Base-by-base conservation (phyloP, 768 basidiomycete species). In the Clitopilus hobsonii region DNA sequence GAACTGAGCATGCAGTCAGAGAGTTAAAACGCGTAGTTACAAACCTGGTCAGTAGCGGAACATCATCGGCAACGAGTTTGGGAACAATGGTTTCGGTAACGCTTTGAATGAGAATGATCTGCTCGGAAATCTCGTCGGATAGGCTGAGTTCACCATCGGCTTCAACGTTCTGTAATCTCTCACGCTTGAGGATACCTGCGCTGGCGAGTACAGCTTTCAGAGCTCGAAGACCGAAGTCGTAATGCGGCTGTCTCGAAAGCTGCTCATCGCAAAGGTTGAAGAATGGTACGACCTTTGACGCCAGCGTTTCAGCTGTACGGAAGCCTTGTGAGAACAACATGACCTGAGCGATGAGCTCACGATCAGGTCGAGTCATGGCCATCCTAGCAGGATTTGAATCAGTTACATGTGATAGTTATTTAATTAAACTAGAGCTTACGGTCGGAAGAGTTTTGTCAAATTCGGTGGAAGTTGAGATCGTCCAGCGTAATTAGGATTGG, bases 271-370 rank as follows among this genome's bases (percentile, higher is more conserved):
- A 99, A 54, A 99, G 88, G 68, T 96, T 96, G 82, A 99, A 99
- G 79, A 99, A 98, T 0, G 97, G 97, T 10, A 99, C 97, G 56
- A 98, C 91, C 72, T 98, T 98, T 54, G 93, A 93, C 1, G 97
- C 97, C n/a, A 99, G 82, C 0, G 85, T 89, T 71, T 99, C 97
- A 6, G 97, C 97, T 11, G 94, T 94, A 32, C 97, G 86, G 84
- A 98, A 99, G 58, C 97, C 97, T 75, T 98, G 97, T 18, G 97
- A 98, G 77, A 98, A 98, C 47, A 99, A 76, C 91, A 98, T 94
- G 68, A 99, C 97, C 73, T 99, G 97, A 3, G 97, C 97, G 64
- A 99, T 99, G 49, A 99, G 86, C 69, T 99, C 96, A 56, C 94
- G 87, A 69, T 98, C 97, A 23, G 97, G 97, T 51, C 93, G 86